Evolutionary conservation across 2,329 filamentous ascomycete genomes (phyloP).

Genomic region (Tolypocladium tundrense): DNA sequence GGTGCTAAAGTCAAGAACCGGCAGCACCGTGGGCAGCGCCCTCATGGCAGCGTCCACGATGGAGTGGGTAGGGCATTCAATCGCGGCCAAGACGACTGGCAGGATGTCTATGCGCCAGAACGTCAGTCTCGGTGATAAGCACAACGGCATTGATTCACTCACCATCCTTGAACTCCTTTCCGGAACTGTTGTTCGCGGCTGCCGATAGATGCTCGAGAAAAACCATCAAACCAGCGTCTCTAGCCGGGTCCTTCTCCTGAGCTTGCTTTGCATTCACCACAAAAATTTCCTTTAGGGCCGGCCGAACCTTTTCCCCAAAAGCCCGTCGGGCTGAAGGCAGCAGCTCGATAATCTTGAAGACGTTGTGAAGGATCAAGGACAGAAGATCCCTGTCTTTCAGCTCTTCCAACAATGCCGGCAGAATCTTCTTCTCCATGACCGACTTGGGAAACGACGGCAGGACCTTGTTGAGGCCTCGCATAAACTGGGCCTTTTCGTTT

Average conservation of each 20-base stretch:
- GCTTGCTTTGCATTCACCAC: slow-evolving; percentile 45
- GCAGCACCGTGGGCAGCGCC: slow-evolving; percentile 69
- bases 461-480: slow-evolving; percentile 79
- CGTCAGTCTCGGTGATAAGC: background rate
- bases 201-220: slow-evolving; percentile 72
- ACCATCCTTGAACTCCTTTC: slow-evolving; percentile 93
- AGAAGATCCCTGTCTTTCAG: slow-evolving; percentile 85
- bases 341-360: slow-evolving; percentile 79
- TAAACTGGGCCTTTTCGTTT: slow-evolving; percentile 82
- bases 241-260: slow-evolving; percentile 67
- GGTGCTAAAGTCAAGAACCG: slow-evolving; percentile 87
- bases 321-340: slow-evolving; percentile 67
- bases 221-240: slow-evolving; percentile 86
- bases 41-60: slow-evolving; percentile 79
- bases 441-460: slow-evolving; percentile 86
- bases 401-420: slow-evolving; percentile 83
- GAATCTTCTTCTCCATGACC: slow-evolving; percentile 87
- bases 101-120: slow-evolving; percentile 55
- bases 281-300: slow-evolving; percentile 75
- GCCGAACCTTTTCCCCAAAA: slow-evolving; percentile 81
- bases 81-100: slow-evolving; percentile 70
- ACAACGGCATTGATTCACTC: slow-evolving; percentile 17
- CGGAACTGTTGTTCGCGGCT: slow-evolving; percentile 71
- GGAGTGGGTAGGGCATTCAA: slow-evolving; percentile 83
- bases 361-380: slow-evolving; percentile 76